These are phyloP conservation scores for Gautieria morchelliformis DNA, from an alignment of 768 basidiomycete genomes.

Conservation along the genomic window DNA sequence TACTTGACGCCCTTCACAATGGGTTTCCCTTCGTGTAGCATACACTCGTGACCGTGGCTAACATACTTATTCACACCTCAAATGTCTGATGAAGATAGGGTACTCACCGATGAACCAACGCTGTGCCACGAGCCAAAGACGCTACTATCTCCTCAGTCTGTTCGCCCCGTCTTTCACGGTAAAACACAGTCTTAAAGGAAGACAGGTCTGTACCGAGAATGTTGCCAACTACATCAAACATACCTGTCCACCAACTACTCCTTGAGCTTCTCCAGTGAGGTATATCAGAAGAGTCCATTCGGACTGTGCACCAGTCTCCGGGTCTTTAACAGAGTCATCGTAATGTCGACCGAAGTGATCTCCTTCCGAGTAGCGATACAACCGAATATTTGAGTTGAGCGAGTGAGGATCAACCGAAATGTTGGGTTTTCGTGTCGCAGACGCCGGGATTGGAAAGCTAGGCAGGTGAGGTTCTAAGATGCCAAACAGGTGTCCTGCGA, in stretches of 20 bases:
- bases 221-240: slow-evolving; percentile 1
- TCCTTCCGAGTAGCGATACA: slow-evolving; percentile 56
- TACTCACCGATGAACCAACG: slow-evolving; percentile 53
- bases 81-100: background rate
- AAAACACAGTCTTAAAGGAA: slow-evolving; percentile 53
- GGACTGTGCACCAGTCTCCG: slow-evolving; percentile 48
- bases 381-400: slow-evolving; percentile 64
- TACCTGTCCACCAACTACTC: slow-evolving; percentile 64
- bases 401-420: slow-evolving; percentile 36
- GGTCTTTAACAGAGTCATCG: slow-evolving; percentile 58
- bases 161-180: slow-evolving; percentile 44
- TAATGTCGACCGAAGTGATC: slow-evolving; percentile 73
- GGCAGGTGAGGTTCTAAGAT: slow-evolving; percentile 51
- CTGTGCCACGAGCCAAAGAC: slow-evolving; percentile 51
- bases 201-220: slow-evolving; percentile 3
- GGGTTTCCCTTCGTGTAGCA: slow-evolving; percentile 61
- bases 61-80: slow-evolving; percentile 5
- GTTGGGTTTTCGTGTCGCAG: slow-evolving; percentile 20
- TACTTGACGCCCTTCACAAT: slow-evolving; percentile 61
- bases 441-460: slow-evolving; percentile 31
- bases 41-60: slow-evolving; percentile 64
- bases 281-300: slow-evolving; percentile 77
- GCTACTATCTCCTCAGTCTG: slow-evolving; percentile 38
- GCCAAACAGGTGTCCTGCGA: slow-evolving; percentile 44
- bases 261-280: slow-evolving; percentile 61